Evolutionary conservation across 257 asterid genomes (phyloP).

Genomic region (Echium plantagineum): DNA sequence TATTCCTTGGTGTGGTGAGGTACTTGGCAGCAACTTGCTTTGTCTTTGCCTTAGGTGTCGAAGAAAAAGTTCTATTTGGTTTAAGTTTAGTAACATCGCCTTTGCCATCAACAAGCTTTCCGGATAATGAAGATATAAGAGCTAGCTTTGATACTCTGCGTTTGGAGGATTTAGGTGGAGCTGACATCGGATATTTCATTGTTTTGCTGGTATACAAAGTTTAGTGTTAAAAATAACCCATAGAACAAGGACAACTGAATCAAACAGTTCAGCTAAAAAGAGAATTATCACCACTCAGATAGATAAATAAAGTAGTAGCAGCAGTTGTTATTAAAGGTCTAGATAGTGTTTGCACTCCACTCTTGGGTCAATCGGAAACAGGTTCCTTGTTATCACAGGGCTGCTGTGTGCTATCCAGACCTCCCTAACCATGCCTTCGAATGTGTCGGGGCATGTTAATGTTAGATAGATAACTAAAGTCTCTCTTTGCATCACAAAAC

Average conservation of each 20-base stretch:
- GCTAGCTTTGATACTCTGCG: slow-evolving; percentile 50
- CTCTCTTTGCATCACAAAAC: background rate
- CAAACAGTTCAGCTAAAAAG: background rate
- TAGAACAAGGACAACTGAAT: background rate
- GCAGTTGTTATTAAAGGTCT: too few species aligned
- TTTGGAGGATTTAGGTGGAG: slow-evolving; percentile 74
- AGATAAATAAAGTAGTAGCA: too few species aligned
- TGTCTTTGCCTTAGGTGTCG: slow-evolving; percentile 51
- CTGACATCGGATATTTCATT: slow-evolving; percentile 70
- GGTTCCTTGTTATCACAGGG: too few species aligned
- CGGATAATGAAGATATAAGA: slow-evolving; percentile 42
- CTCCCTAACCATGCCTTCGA: too few species aligned
- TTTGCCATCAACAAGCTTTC: slow-evolving; percentile 30
- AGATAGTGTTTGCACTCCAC: too few species aligned
- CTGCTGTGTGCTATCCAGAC: too few species aligned
- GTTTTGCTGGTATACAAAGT: slow-evolving; percentile 35
- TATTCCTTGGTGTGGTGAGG: slow-evolving; percentile 85
- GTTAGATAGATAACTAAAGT: background rate
- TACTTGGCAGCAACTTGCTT: slow-evolving; percentile 80
- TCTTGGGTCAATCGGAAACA: too few species aligned
- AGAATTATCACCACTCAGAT: background rate
- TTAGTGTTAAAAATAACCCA: background rate
- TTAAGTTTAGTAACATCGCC: slow-evolving; percentile 27
- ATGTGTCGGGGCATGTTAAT: too few species aligned
- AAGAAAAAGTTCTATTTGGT: slow-evolving; percentile 24